Conservation (phyloP, 345 rosid species). For the Eucalyptus melliodora region DNA sequence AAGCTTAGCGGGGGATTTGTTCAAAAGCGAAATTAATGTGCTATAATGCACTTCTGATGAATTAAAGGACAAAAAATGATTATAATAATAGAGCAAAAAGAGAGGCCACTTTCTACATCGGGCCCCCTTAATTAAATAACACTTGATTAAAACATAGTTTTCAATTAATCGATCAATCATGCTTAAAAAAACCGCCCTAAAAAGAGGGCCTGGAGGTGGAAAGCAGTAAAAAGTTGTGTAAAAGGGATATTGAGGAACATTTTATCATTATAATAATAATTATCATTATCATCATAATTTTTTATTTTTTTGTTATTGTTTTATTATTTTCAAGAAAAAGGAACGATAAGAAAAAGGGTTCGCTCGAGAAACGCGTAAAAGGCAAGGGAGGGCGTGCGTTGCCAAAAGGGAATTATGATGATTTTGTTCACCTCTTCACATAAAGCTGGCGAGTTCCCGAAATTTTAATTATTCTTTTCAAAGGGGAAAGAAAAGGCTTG, state of each 20-base stretch:
- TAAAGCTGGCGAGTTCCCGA: neutral
- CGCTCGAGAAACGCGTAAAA: slow-evolving; percentile 59
- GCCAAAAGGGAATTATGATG: slow-evolving; percentile 20
- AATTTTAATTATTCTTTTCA: neutral
- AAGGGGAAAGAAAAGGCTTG: neutral
- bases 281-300: neutral
- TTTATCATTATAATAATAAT: neutral
- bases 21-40: neutral
- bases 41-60: neutral
- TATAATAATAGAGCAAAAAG: neutral
- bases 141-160: neutral
- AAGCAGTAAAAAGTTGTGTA: neutral
- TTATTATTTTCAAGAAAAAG: neutral
- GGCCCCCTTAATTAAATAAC: neutral
- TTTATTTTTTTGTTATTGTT: neutral
- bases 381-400: slow-evolving; percentile 71
- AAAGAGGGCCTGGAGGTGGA: neutral
- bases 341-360: neutral
- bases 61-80: neutral
- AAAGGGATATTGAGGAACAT: neutral
- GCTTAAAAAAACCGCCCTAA: neutral
- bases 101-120: neutral
- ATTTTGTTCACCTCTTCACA: neutral
- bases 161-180: neutral
- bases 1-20: neutral